Percentiles rank a stretch among this genome's conserved stretches.
Evolutionary conservation across 116 monocot species (phyloP).

Genomic region (Phalaenopsis hybrid): DNA sequence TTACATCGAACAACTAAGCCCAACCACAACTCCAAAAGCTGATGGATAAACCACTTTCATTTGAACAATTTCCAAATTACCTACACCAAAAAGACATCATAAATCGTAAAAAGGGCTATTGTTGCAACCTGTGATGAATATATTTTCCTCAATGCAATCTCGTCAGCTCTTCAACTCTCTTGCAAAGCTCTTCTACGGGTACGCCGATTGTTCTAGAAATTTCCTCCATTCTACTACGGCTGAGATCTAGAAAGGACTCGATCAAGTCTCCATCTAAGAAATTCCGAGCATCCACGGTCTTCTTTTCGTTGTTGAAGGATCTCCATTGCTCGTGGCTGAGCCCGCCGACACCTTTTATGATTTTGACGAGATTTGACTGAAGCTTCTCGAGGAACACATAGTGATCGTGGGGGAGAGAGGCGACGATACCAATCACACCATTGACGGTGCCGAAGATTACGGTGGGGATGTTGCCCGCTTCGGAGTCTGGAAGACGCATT

Average conservation of each 20-base stretch:
- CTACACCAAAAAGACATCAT: background rate
- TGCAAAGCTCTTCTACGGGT: conserved; percentile 80
- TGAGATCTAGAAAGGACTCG: conserved; percentile 92
- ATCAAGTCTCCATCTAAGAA: conserved; percentile 96
- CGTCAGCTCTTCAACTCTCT: conserved; percentile 89
- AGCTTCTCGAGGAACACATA: conserved; percentile 79
- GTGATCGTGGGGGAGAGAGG: conserved; percentile 84
- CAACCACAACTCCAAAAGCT: background rate
- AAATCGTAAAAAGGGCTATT: background rate
- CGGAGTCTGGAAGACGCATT: conserved; percentile 96
- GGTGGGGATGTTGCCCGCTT: conserved; percentile 72
- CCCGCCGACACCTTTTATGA: conserved; percentile 91
- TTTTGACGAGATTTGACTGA: conserved; percentile 68
- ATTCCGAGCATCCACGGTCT: conserved; percentile 72
- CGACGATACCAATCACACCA: conserved; percentile 86
- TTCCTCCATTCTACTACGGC: conserved; percentile 65
- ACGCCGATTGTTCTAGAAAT: conserved; percentile 63
- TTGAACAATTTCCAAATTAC: background rate
- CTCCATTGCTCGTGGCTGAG: conserved; percentile 96
- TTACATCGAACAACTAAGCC: background rate
- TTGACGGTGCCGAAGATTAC: conserved; percentile 94
- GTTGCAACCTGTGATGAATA: no score
- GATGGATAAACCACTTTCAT: background rate
- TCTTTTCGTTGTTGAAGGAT: conserved; percentile 92
- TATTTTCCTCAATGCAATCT: conserved; percentile 53